Evolutionary conservation across 2,329 filamentous ascomycete species (phyloP).

Genomic region (Colletotrichum tropicicola): DNA sequence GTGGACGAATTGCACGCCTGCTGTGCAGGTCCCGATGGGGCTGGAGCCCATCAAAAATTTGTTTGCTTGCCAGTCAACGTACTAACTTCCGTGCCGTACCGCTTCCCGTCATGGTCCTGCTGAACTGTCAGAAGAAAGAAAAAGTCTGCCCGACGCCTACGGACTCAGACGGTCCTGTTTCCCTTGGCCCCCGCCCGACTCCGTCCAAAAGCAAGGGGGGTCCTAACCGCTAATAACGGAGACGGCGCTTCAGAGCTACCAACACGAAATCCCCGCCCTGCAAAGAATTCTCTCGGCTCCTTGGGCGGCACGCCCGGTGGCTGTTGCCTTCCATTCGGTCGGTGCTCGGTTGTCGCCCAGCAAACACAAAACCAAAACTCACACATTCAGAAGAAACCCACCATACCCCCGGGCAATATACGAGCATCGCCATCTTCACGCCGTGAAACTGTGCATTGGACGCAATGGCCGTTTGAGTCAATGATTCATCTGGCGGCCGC

Average conservation of each 20-base stretch:
- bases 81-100: constrained; percentile 31
- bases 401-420: not conserved
- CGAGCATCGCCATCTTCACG: not conserved
- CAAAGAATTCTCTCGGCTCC: not conserved
- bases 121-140: constrained; percentile 9
- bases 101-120: constrained; percentile 24
- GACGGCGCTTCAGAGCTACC: not conserved
- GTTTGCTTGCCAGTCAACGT: constrained; percentile 28
- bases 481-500: not conserved
- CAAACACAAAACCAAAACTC: too few species aligned
- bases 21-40: constrained; percentile 11
- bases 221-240: constrained; percentile 1
- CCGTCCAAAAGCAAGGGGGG: constrained; percentile 20
- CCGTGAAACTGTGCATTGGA: not conserved
- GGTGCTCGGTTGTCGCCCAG: too few species aligned
- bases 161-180: not conserved
- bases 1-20: constrained; percentile 1
- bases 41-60: constrained; percentile 9
- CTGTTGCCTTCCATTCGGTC: not conserved
- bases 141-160: constrained; percentile 1
- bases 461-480: not conserved
- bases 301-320: not conserved
- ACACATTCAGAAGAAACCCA: too few species aligned
- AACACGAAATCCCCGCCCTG: not conserved
- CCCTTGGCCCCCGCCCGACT: not conserved